A percentile compares a stretch with the other conserved stretches of the same genome.
These are phyloP conservation scores for Xylaria sp. DNA, from an alignment of 2,329 filamentous ascomycete species.

Conservation along the genomic window DNA sequence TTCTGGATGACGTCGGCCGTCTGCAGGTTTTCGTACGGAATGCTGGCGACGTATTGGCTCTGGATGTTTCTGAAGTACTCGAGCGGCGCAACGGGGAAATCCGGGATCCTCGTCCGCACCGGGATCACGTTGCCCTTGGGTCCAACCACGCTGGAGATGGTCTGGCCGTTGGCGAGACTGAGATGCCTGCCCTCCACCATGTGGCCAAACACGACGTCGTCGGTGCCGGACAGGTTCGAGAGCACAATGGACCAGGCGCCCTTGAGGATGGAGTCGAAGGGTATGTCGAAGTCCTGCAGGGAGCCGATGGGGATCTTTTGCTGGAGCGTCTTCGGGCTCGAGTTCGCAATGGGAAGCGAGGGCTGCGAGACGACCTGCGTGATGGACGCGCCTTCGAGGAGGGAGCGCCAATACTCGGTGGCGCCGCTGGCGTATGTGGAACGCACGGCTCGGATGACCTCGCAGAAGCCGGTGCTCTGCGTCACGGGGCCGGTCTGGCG, in stretches of 20 bases:
- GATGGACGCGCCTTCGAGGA: constrained; percentile 59
- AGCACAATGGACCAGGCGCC: constrained; percentile 68
- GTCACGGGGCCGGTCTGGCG: constrained; percentile 50
- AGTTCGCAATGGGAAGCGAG: constrained; percentile 55
- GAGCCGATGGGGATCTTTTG: constrained; percentile 56
- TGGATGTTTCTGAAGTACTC: constrained; percentile 62
- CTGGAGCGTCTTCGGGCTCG: constrained; percentile 54
- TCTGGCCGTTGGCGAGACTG: constrained; percentile 60
- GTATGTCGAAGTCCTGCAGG: constrained; percentile 57
- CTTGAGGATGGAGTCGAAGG: constrained; percentile 65
- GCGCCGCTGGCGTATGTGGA: constrained; percentile 53
- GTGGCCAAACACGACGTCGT: constrained; percentile 68
- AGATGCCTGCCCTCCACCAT: constrained; percentile 61
- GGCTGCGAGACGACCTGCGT: constrained; percentile 58
- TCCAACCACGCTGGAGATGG: constrained; percentile 64
- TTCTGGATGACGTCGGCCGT: constrained; percentile 63
- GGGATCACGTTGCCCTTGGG: constrained; percentile 61
- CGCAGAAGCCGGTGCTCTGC: constrained; percentile 58
- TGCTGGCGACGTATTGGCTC: constrained; percentile 59
- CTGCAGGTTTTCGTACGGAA: constrained; percentile 63
- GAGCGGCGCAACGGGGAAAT: constrained; percentile 58
- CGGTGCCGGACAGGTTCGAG: constrained; percentile 59
- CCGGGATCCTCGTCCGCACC: constrained; percentile 60
- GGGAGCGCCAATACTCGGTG: constrained; percentile 58
- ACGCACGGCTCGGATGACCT: constrained; percentile 58